Percentiles rank a stretch among this genome's conserved stretches.
Evolutionary conservation across 1,284 basidiomycete species (phyloP).

Genomic region (Xanthoconium separans): DNA sequence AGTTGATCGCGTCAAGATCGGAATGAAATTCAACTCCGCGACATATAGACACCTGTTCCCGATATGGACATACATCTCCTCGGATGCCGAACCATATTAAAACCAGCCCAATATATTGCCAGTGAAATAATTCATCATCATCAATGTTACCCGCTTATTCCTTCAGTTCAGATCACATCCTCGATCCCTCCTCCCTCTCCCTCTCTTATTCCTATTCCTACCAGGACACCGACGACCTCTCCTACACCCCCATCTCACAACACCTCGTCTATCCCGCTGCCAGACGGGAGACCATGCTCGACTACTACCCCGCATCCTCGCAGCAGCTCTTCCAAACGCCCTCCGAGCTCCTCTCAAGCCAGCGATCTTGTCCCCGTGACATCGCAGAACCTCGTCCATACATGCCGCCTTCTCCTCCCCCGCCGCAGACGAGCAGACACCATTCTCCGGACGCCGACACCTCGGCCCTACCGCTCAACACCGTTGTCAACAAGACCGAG

Average conservation of each 20-base stretch:
- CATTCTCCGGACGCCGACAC: constrained; percentile 15
- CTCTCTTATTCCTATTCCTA: constrained; percentile 15
- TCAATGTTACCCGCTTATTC: constrained; percentile 8
- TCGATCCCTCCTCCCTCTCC: constrained; percentile 10
- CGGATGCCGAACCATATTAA: constrained; percentile 17
- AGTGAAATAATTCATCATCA: too few relatives aligned
- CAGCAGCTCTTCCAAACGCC: constrained; percentile 61
- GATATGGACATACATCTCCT: constrained; percentile 16
- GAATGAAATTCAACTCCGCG: constrained; percentile 25
- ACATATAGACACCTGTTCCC: neutral
- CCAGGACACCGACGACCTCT: constrained; percentile 10
- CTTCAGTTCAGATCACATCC: constrained; percentile 2
- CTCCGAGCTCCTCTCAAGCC: constrained; percentile 55
- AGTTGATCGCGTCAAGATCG: constrained; percentile 27
- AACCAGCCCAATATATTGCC: neutral
- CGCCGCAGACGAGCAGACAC: constrained; percentile 5
- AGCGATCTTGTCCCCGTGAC: constrained; percentile 10
- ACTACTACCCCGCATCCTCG: constrained; percentile 25
- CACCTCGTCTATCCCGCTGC: constrained; percentile 12
- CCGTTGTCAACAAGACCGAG: constrained; percentile 32
- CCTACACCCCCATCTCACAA: constrained; percentile 14
- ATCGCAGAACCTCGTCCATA: constrained; percentile 3
- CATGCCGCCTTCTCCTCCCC: constrained; percentile 15
- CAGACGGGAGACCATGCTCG: constrained; percentile 8
- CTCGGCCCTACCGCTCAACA: neutral